Evolutionary conservation across 805 yeast species (phyloP).

Genomic region (Pichia nanzhaoensis): DNA sequence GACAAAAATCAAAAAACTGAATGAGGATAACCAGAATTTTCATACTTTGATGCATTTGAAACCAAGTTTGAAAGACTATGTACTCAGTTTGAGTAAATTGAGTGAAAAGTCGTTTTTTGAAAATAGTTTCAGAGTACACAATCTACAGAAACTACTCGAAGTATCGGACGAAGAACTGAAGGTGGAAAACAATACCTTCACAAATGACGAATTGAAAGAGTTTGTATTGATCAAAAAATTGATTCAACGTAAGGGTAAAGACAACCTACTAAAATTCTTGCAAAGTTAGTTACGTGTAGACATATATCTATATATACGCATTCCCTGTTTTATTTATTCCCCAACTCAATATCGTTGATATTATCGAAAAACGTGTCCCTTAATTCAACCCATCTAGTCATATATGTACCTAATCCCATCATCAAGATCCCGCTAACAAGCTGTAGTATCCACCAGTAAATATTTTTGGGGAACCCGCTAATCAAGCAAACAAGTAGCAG

Average conservation of each 20-base stretch:
- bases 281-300: too few relatives aligned
- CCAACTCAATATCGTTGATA: conserved; percentile 54
- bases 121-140: conserved; percentile 29
- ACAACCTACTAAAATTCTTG: conserved; percentile 54
- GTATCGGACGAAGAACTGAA: conserved; percentile 28
- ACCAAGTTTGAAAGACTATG: conserved; percentile 24
- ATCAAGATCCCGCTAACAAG: conserved; percentile 57
- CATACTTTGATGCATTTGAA: conserved; percentile 27
- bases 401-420: conserved; percentile 80
- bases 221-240: conserved; percentile 51
- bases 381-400: conserved; percentile 86
- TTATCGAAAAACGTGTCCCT: conserved; percentile 87
- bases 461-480: conserved; percentile 59
- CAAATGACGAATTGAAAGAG: conserved; percentile 40
- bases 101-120: conserved; percentile 29
- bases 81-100: conserved; percentile 28
- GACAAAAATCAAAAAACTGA: conserved; percentile 34
- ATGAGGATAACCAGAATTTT: conserved; percentile 24
- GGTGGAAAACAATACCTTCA: conserved; percentile 14
- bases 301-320: too few relatives aligned
- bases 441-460: conserved; percentile 85
- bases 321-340: conserved; percentile 15
- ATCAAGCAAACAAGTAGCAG: conserved; percentile 61
- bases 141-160: conserved; percentile 42
- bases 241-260: conserved; percentile 64